Conservation (phyloP, 2,329 filamentous ascomycete species). For the Colletotrichum theobromicola region DNA sequence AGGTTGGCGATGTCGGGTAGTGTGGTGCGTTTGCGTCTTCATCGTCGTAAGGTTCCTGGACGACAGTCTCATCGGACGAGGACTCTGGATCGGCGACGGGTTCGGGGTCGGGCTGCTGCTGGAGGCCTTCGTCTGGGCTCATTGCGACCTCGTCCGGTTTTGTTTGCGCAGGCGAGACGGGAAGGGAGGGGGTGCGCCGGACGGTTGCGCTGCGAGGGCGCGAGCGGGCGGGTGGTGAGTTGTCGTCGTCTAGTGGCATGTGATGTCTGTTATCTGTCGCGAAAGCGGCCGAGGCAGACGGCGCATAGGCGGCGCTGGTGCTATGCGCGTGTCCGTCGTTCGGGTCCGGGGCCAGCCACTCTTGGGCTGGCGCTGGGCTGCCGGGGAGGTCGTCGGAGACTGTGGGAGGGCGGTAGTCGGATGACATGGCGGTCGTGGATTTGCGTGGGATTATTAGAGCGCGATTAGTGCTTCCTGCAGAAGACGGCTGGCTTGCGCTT, state of each 20-base stretch:
- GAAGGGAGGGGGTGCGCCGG: slow-evolving; percentile 1
- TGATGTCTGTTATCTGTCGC: slow-evolving; percentile 9
- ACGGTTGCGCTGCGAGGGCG: slow-evolving; percentile 17
- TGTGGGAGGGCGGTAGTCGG: slow-evolving; percentile 1
- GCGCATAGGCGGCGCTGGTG: not conserved
- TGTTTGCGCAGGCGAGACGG: not conserved
- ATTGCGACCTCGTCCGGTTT: not conserved
- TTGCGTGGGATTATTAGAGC: not conserved
- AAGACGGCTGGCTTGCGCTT: not conserved
- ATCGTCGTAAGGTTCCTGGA: not conserved
- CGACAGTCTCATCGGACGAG: slow-evolving; percentile 12
- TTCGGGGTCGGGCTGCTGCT: not conserved
- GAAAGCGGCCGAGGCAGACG: not conserved
- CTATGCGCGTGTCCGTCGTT: not conserved
- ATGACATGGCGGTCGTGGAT: not conserved
- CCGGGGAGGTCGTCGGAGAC: not conserved
- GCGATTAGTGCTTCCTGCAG: not conserved
- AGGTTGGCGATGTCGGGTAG: slow-evolving; percentile 30
- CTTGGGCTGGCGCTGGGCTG: not conserved
- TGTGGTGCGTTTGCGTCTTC: not conserved
- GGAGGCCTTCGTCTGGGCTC: not conserved
- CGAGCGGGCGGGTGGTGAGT: slow-evolving; percentile 6
- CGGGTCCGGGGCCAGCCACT: slow-evolving; percentile 2
- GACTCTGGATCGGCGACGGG: not conserved
- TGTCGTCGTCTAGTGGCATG: slow-evolving; percentile 9